Conservation (phyloP, 805 yeast species). For the Candida pseudoglaebosa region DNA sequence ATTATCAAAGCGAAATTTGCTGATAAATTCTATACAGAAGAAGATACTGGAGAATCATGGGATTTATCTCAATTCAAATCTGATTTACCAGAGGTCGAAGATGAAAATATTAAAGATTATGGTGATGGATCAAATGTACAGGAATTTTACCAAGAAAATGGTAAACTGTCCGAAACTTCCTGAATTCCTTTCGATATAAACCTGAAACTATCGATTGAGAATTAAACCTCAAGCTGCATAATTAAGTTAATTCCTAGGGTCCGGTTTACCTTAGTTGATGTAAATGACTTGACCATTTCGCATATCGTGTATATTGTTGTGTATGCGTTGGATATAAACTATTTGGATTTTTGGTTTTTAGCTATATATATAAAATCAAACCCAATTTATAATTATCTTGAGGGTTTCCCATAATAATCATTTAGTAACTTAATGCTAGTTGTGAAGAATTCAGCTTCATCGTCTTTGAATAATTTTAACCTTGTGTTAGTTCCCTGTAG, state of each 20-base stretch:
- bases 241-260: slow-evolving; percentile 3
- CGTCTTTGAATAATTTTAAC: slow-evolving; percentile 30
- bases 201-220: slow-evolving; percentile 1
- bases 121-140: slow-evolving; percentile 57
- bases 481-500: slow-evolving; percentile 27
- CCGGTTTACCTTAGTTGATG: slow-evolving; percentile 3
- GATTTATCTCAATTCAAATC: slow-evolving; percentile 57
- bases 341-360: neutral
- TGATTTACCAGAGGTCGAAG: slow-evolving; percentile 48
- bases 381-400: neutral
- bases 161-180: neutral
- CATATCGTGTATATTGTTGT: slow-evolving; percentile 3
- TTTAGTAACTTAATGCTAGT: slow-evolving; percentile 8
- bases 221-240: slow-evolving; percentile 3
- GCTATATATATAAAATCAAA: neutral
- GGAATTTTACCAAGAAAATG: slow-evolving; percentile 15
- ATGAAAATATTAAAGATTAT: slow-evolving; percentile 57
- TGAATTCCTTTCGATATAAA: neutral
- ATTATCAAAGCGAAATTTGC: slow-evolving; percentile 57
- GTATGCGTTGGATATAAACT: slow-evolving; percentile 1
- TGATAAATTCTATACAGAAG: slow-evolving; percentile 53
- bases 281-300: slow-evolving; percentile 1
- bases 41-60: slow-evolving; percentile 48
- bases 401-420: slow-evolving; percentile 1
- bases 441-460: slow-evolving; percentile 31